Conservation (phyloP, 352 stramenopile species). For the Phytophthora meadii region DNA sequence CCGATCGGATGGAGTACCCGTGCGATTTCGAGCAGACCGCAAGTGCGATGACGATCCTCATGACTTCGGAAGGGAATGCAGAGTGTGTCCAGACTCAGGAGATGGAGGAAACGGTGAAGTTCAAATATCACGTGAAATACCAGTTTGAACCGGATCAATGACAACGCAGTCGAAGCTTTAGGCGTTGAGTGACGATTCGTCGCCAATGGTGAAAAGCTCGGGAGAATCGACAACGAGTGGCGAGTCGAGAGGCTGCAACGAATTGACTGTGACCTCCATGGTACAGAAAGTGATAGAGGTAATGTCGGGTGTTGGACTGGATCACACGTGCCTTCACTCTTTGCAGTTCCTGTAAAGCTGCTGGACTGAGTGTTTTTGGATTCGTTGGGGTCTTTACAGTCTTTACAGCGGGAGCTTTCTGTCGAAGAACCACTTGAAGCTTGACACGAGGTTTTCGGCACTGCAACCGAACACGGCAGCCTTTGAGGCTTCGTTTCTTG, state of each 20-base stretch:
- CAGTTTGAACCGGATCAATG: conserved; percentile 1
- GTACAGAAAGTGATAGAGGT: conserved; percentile 33
- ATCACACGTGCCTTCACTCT: conserved; percentile 31
- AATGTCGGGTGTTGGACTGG: conserved; percentile 32
- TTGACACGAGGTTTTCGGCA: conserved; percentile 19
- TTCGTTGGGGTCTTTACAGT: not conserved
- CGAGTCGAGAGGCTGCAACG: conserved; percentile 18
- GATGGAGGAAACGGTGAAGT: conserved; percentile 23
- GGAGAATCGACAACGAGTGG: conserved; percentile 15
- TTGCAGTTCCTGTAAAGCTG: conserved; percentile 22
- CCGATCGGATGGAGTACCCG: conserved; percentile 17
- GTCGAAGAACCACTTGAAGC: conserved; percentile 10
- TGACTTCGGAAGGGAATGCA: conserved; percentile 9
- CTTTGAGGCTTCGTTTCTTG: not conserved
- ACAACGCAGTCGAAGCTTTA: conserved; percentile 24
- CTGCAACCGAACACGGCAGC: conserved; percentile 12
- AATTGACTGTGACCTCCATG: conserved; percentile 29
- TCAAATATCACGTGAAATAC: conserved; percentile 37
- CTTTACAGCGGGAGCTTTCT: not conserved
- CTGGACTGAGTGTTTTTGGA: conserved; percentile 18
- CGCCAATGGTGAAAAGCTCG: conserved; percentile 26
- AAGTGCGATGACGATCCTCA: conserved; percentile 9
- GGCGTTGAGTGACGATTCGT: conserved; percentile 17
- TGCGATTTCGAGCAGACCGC: conserved; percentile 15
- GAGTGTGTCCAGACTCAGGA: not conserved